Base-by-base conservation (phyloP, 495 filamentous ascomycete species). In the Tuber borchii region DNA sequence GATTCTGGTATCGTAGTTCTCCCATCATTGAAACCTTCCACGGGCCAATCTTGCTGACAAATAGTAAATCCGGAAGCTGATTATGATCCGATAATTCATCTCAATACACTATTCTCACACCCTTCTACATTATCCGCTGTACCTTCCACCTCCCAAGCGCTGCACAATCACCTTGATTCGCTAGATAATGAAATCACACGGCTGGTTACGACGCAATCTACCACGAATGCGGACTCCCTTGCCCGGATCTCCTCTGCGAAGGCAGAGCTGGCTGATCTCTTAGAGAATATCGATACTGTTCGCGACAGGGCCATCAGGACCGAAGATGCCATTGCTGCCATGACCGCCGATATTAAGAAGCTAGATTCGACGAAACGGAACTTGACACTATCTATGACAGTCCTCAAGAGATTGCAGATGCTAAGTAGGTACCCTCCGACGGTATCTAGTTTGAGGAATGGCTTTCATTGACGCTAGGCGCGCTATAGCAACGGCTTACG, bases 271-370 rank as follows among this genome's bases (percentile, higher is more conserved):
- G 90, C 91, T 10, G 90, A 92, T 74, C 89, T 99, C 69, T 97
- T 99, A 87, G 91, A 91, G 82, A 97, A 95, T 86, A 97, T 99
- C 83, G 95, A 98, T 84, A 92, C 89, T 77, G 95, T 99, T 40
- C 92, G 96, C 76, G 91, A 91, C 83, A 89, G 95, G 76, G 95
- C 95, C 34, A 88, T 93, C 79, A 90, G 93, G 87, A 97, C 95
- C 17, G 96, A 99, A 85, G 91, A 93, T 81, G 90, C 93, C 65
- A 99, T 99, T 83, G 97, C 95, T 74, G 93, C 94, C 76, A 99
- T 99, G 95, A 99, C 95, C 70, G 95, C 95, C 74, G 96, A 99
- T 82, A 99, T 99, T 84, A 99, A 99, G 85, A 90, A 95, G 80
- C 87, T 99, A 76, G 95, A 99, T 84, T 91, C 91, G 84, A 97